Evolutionary conservation across 495 filamentous ascomycete genomes (phyloP).

Genomic region (Talaromyces trachyspermus): DNA sequence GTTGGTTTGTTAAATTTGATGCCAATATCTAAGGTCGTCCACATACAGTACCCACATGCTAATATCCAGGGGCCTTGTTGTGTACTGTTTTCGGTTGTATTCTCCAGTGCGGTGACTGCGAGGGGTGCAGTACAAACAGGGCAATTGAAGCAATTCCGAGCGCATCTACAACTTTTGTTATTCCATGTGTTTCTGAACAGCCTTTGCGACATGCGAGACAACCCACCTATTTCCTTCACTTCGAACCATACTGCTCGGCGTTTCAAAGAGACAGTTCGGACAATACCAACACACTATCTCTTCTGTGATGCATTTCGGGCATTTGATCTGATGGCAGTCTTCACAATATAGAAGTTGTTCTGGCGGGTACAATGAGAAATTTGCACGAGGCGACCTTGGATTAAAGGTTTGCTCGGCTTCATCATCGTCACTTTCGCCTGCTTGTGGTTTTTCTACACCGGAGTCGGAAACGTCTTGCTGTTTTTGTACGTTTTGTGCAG

Average conservation of each 20-base stretch:
- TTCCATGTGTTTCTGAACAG: background rate
- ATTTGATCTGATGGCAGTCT: slow-evolving; percentile 92
- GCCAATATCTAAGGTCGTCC: slow-evolving; percentile 83
- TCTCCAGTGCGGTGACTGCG: slow-evolving; percentile 59
- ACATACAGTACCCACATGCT: slow-evolving; percentile 80
- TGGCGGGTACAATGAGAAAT: slow-evolving; percentile 86
- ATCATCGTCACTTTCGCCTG: slow-evolving; percentile 34
- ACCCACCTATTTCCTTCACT: slow-evolving; percentile 85
- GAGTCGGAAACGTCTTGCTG: background rate
- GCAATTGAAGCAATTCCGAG: slow-evolving; percentile 90
- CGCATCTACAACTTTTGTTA: slow-evolving; percentile 53
- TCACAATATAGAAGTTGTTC: slow-evolving; percentile 93
- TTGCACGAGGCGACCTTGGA: slow-evolving; percentile 72
- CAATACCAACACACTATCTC: slow-evolving; percentile 93
- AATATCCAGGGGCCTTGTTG: slow-evolving; percentile 67
- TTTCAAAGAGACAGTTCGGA: slow-evolving; percentile 93
- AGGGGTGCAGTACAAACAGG: slow-evolving; percentile 81
- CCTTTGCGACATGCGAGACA: too few relatives aligned
- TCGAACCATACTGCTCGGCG: slow-evolving; percentile 80
- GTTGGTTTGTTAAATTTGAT: slow-evolving; percentile 84
- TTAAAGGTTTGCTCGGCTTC: slow-evolving; percentile 80
- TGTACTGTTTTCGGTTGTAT: slow-evolving; percentile 26
- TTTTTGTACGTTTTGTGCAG: background rate
- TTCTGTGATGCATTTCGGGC: slow-evolving; percentile 82
- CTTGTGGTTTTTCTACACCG: slow-evolving; percentile 11